Conservation (phyloP, 495 filamentous ascomycete genomes). For the Penicillium longicatenatum region DNA sequence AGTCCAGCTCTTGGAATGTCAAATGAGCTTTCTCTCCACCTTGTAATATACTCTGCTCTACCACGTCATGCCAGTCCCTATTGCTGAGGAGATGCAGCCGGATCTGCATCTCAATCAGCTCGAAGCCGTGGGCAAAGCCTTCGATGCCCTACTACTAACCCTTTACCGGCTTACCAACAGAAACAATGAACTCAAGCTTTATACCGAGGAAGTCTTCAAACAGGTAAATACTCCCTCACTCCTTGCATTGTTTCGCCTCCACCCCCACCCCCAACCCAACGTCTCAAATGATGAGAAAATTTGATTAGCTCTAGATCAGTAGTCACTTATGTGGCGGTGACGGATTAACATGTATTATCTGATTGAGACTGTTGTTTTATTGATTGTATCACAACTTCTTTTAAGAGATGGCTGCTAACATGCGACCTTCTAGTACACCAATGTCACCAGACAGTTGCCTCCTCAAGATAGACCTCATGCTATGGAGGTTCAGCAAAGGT, state of each 20-base stretch:
- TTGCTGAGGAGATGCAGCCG: constrained; percentile 34
- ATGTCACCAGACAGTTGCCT: constrained; percentile 25
- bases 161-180: constrained; percentile 46
- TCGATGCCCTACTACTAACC: constrained; percentile 54
- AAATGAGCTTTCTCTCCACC: constrained; percentile 11
- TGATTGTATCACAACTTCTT: constrained; percentile 6
- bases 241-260: constrained; percentile 11
- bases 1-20: constrained; percentile 13
- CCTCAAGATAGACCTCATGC: constrained; percentile 34
- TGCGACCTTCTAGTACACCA: constrained; percentile 20
- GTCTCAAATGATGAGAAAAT: constrained; percentile 54
- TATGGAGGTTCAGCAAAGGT: constrained; percentile 37
- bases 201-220: constrained; percentile 44
- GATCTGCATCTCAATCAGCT: constrained; percentile 41
- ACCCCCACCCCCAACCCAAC: constrained; percentile 14
- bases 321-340: constrained; percentile 52
- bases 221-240: constrained; percentile 45
- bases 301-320: constrained; percentile 63
- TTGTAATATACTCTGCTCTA: constrained; percentile 27
- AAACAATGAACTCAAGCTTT: constrained; percentile 45
- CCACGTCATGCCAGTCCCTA: constrained; percentile 30
- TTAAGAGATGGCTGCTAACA: constrained; percentile 25
- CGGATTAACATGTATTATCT: constrained; percentile 57
- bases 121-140: constrained; percentile 45
- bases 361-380: constrained; percentile 37